phyloP scores from a whole-genome alignment of 2,329 filamentous ascomycete species.

The Macrophomina tecta region DNA sequence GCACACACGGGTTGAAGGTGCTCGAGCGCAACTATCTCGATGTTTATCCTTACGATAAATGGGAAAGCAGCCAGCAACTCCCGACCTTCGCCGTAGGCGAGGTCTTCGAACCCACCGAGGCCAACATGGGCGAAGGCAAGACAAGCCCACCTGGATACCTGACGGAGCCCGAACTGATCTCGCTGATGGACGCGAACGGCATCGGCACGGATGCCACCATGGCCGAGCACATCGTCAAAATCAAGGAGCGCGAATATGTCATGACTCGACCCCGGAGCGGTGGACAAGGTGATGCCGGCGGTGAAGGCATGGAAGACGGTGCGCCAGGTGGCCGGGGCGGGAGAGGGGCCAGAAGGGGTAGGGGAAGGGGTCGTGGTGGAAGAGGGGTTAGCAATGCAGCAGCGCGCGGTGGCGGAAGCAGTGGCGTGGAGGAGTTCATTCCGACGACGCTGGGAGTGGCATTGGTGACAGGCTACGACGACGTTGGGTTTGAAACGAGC shows the following conservation, averaged over 20 bases:
- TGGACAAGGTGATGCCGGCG: conserved; percentile 43
- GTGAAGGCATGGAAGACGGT: conserved; percentile 42
- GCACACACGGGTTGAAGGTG: conserved; percentile 82
- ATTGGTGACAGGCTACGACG: conserved; percentile 91
- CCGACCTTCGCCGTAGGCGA: conserved; percentile 82
- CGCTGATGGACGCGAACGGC: conserved; percentile 96
- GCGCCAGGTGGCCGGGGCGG: conserved; percentile 43
- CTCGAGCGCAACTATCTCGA: conserved; percentile 91
- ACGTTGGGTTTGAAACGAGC: conserved; percentile 90
- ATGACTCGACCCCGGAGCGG: conserved; percentile 62
- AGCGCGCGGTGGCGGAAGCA: conserved; percentile 46
- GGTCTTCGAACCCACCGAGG: conserved; percentile 84
- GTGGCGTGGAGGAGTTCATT: conserved; percentile 81
- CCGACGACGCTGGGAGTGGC: conserved; percentile 91
- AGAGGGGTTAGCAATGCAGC: conserved; percentile 30
- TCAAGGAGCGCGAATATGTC: conserved; percentile 88
- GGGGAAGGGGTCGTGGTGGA: conserved; percentile 35
- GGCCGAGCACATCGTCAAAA: conserved; percentile 97
- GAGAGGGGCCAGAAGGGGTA: conserved; percentile 42
- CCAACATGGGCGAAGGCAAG: conserved; percentile 88
- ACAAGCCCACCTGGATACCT: conserved; percentile 84
- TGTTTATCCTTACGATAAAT: conserved; percentile 95
- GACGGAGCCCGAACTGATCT: conserved; percentile 93
- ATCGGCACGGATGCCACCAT: conserved; percentile 99
- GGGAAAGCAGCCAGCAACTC: conserved; percentile 84